Conservation (phyloP, 1,284 basidiomycete species). For the Rhodofomes roseus region DNA sequence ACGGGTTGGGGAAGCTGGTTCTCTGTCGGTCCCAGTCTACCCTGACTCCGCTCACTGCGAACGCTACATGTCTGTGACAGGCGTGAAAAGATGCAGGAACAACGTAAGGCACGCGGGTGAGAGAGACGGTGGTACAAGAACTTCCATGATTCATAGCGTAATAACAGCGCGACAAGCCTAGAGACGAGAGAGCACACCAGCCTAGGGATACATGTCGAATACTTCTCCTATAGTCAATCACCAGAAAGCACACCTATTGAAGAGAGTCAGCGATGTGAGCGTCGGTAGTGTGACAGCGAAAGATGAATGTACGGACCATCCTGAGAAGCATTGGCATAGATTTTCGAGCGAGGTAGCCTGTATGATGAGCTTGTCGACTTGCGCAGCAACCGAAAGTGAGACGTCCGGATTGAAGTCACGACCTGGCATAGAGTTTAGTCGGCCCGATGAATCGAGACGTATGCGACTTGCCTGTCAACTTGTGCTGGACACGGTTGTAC, state of each 20-base stretch:
- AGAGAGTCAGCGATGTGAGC: not conserved
- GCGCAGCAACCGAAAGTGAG: conserved; percentile 66
- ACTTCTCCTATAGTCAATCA: conserved; percentile 15
- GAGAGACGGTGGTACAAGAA: conserved; percentile 72
- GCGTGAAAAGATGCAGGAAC: not conserved
- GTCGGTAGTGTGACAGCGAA: not conserved
- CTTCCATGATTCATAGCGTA: conserved; percentile 37
- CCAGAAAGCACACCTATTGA: conserved; percentile 40
- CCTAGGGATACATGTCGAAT: conserved; percentile 3
- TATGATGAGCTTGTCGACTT: conserved; percentile 88
- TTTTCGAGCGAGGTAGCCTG: conserved; percentile 92
- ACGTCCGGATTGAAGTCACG: conserved; percentile 87
- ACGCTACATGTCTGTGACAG: not conserved
- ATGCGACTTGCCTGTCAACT: conserved; percentile 75
- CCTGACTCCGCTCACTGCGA: conserved; percentile 52
- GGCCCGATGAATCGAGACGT: no score
- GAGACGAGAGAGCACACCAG: not conserved
- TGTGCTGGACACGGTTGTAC: conserved; percentile 90
- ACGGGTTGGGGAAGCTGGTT: conserved; percentile 31
- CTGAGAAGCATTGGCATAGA: conserved; percentile 93
- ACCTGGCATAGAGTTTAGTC: no score
- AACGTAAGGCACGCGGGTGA: conserved; percentile 51
- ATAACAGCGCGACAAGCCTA: not conserved
- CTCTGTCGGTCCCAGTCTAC: conserved; percentile 52
- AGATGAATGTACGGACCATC: conserved; percentile 59